A percentile compares a stretch with the other conserved stretches of the same genome.
These are phyloP conservation scores for Yarrowia bubula DNA, from an alignment of 805 yeast genomes.

Conservation along the genomic window DNA sequence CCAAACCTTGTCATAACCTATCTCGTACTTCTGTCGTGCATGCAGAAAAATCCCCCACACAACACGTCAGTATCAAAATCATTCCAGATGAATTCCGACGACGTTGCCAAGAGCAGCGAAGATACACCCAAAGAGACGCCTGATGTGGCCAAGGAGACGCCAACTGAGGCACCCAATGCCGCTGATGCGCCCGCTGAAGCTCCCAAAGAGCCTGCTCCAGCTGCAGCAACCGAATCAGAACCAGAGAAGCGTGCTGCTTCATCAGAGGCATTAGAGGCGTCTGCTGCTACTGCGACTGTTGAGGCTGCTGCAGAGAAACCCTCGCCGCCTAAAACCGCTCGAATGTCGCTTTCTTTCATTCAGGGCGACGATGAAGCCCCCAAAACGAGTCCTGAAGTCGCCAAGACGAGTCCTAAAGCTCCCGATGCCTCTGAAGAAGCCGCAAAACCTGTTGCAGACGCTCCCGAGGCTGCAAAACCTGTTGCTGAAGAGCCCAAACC, in stretches of 20 bases:
- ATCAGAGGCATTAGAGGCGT: neutral
- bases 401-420: no score
- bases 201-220: neutral
- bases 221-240: neutral
- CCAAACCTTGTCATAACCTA: no score
- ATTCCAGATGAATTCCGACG: no score
- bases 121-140: no score
- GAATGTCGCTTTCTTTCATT: slow-evolving; percentile 27
- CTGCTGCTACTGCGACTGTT: neutral
- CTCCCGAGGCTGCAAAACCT: neutral
- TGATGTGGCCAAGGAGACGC: no score
- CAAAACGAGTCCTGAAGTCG: neutral
- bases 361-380: neutral
- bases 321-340: neutral
- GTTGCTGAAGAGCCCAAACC: neutral
- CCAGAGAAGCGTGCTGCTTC: neutral
- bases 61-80: no score
- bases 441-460: neutral
- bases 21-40: no score
- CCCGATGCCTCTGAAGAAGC: neutral
- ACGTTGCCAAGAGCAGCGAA: no score
- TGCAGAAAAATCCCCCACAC: no score
- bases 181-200: neutral
- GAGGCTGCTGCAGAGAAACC: neutral
- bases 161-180: neutral